A percentile compares a stretch with the other conserved stretches of the same genome.
These are phyloP conservation scores for Aureobasidium pullulans DNA, from an alignment of 2,329 filamentous ascomycete species.

Conservation along the genomic window DNA sequence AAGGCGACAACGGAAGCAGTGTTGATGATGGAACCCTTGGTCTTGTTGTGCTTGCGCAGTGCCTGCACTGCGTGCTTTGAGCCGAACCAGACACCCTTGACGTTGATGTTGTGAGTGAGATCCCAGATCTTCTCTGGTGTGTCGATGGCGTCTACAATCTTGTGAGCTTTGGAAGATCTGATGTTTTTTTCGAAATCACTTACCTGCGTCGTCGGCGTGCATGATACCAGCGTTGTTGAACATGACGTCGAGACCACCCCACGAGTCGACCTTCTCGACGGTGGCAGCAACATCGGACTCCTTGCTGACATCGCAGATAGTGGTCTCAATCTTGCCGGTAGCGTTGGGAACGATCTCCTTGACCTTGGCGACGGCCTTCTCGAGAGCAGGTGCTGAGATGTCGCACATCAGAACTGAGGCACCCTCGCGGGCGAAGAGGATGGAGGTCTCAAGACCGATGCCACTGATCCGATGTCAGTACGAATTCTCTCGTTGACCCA, in stretches of 20 bases:
- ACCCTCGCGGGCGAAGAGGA: constrained; percentile 84
- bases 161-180: neutral
- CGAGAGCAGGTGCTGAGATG: constrained; percentile 70
- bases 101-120: constrained; percentile 86
- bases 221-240: constrained; percentile 99
- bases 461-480: constrained; percentile 48
- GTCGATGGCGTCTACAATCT: constrained; percentile 53
- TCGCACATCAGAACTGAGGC: constrained; percentile 80
- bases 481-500: neutral
- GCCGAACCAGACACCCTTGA: constrained; percentile 97
- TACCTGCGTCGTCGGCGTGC: constrained; percentile 59
- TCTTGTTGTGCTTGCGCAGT: constrained; percentile 73
- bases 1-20: constrained; percentile 83
- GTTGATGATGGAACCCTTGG: constrained; percentile 77
- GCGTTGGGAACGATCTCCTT: constrained; percentile 56
- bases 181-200: neutral
- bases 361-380: constrained; percentile 68
- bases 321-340: constrained; percentile 52
- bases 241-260: constrained; percentile 84
- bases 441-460: constrained; percentile 85
- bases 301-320: constrained; percentile 73
- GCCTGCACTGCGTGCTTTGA: constrained; percentile 84
- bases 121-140: constrained; percentile 92
- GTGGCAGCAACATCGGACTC: constrained; percentile 70
- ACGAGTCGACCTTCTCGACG: constrained; percentile 67